phyloP scores from a whole-genome alignment of 176 grass and related monocot species.

The Eleusine coracana region DNA sequence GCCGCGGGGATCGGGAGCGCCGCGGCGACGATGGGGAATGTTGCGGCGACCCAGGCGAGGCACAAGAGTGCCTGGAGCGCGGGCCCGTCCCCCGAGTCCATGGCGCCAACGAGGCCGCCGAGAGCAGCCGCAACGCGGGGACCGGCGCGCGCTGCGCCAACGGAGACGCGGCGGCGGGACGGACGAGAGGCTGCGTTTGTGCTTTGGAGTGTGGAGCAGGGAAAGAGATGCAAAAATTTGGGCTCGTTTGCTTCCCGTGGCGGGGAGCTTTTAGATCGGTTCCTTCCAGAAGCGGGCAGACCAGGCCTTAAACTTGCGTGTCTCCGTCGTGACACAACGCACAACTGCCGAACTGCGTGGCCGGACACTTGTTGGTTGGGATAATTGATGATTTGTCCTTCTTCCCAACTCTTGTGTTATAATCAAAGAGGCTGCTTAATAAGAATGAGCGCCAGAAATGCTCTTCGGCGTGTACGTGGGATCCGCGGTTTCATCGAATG shows the following conservation, averaged over 20 bases:
- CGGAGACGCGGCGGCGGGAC: background rate
- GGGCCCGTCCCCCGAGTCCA: conserved; percentile 39
- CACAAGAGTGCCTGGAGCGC: conserved; percentile 45
- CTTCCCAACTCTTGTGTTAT: too few relatives aligned
- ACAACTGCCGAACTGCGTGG: background rate
- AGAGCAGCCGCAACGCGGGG: background rate
- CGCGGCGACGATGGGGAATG: conserved; percentile 49
- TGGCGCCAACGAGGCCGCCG: background rate
- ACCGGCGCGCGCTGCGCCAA: too few relatives aligned
- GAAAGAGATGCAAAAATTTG: conserved; percentile 17
- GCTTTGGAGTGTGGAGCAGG: conserved; percentile 2
- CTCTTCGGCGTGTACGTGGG: too few relatives aligned
- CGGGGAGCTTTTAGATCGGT: conserved; percentile 18
- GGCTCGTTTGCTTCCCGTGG: conserved; percentile 23
- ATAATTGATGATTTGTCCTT: background rate
- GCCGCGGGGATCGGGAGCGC: conserved; percentile 51
- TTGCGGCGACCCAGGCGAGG: conserved; percentile 53
- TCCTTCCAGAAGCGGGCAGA: background rate
- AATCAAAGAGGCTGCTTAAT: too few relatives aligned
- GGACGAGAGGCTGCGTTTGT: background rate
- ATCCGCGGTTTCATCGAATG: too few relatives aligned
- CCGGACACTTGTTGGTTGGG: background rate
- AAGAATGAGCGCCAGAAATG: too few relatives aligned
- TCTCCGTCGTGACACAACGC: background rate
- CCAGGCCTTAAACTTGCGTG: background rate